Conservation (phyloP, 495 filamentous ascomycete species). For the Sporormia fimetaria region DNA sequence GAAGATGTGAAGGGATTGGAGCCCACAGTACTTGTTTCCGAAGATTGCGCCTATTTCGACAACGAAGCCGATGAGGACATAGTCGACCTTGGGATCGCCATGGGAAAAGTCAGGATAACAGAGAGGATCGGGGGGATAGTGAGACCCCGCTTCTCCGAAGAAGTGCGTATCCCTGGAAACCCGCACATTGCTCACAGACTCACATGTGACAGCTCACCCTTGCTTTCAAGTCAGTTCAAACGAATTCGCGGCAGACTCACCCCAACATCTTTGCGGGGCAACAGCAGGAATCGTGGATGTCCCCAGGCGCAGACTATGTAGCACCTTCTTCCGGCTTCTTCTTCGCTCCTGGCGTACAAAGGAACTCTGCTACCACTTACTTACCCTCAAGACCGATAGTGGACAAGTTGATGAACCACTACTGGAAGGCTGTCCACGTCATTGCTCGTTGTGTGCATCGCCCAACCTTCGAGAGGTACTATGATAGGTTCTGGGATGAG, state of each 20-base stretch:
- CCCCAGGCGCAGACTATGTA: constrained; percentile 32
- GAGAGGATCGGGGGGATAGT: constrained; percentile 53
- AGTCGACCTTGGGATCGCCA: constrained; percentile 55
- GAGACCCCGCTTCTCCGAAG: constrained; percentile 51
- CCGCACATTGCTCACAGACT: background rate
- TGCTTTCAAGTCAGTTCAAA: constrained; percentile 17
- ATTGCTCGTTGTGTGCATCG: constrained; percentile 53
- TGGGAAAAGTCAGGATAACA: constrained; percentile 61
- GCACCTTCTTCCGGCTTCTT: constrained; percentile 52
- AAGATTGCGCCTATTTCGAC: constrained; percentile 54
- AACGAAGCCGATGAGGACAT: constrained; percentile 47
- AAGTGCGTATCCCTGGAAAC: constrained; percentile 35
- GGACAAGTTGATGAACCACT: constrained; percentile 50
- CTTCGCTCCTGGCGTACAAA: constrained; percentile 43
- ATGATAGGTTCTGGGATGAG: constrained; percentile 52
- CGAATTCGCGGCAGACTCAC: background rate
- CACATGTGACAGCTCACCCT: constrained; percentile 4
- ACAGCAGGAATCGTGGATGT: constrained; percentile 20
- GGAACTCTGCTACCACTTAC: constrained; percentile 42
- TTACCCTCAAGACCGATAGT: constrained; percentile 41
- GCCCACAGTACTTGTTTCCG: constrained; percentile 43
- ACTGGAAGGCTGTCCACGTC: constrained; percentile 54
- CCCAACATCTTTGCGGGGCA: constrained; percentile 6
- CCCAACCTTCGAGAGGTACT: constrained; percentile 51
- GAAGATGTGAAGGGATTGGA: constrained; percentile 40